Conservation (phyloP, 345 rosid genomes). For the Euphorbia pulcherrima region DNA sequence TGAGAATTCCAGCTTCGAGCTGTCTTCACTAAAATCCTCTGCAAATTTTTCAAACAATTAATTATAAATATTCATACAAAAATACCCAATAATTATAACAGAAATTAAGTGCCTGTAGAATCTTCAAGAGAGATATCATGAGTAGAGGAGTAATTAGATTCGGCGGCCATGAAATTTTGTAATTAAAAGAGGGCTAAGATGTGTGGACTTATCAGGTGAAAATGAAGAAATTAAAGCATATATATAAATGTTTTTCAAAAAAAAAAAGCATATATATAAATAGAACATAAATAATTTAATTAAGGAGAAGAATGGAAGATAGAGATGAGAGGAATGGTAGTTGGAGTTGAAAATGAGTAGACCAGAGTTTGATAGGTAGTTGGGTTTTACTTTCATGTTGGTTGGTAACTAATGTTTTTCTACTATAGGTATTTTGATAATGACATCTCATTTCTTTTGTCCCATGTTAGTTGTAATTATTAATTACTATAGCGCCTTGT, state of each 20-base stretch:
- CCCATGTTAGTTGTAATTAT: too few species aligned
- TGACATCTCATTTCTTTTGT: too few species aligned
- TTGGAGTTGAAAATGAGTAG: slow-evolving; percentile 18
- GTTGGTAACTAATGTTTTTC: neutral
- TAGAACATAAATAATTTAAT: too few species aligned
- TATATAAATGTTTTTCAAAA: slow-evolving; percentile 11
- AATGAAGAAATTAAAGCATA: neutral
- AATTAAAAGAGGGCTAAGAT: neutral
- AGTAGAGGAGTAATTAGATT: slow-evolving; percentile 31
- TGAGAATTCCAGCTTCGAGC: slow-evolving; percentile 37
- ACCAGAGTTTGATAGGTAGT: slow-evolving; percentile 53
- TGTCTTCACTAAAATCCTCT: slow-evolving; percentile 31
- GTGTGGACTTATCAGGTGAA: slow-evolving; percentile 1
- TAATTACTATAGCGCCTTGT: too few species aligned
- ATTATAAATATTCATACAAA: neutral
- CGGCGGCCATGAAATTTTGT: slow-evolving; percentile 47
- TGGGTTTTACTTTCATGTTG: slow-evolving; percentile 15
- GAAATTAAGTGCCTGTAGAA: too few species aligned
- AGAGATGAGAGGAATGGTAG: slow-evolving; percentile 47
- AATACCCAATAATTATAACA: too few species aligned
- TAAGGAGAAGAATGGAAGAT: slow-evolving; percentile 20
- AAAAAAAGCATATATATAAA: neutral
- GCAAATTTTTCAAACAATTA: too few species aligned
- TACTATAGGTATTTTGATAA: too few species aligned
- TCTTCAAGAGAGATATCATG: slow-evolving; percentile 19